Base-by-base conservation (phyloP, 2,329 filamentous ascomycete genomes). In the Coniochaeta sp. region DNA sequence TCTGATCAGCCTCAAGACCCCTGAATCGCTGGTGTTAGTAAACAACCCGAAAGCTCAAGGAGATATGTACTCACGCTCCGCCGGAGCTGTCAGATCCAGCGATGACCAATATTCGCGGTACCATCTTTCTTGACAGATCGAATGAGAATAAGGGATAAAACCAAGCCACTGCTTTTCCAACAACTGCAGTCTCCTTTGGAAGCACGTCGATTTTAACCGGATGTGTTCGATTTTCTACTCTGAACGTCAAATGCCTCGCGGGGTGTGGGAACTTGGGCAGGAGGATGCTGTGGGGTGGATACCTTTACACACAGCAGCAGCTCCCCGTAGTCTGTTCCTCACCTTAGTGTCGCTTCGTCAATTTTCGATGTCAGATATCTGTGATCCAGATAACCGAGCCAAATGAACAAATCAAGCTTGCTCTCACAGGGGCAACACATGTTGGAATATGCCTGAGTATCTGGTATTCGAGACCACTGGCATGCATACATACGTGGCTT, bases 1-100 rank as follows among this genome's bases (percentile, higher is more conserved):
- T 96, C 71, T 98, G 93, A 72, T 98, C 93, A 42, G 93, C 95
- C 74, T 99, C 93, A 36, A 99, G 85, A 58, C 93, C 95, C 60
- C 93, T 96, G 68, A 38, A n/a, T 1, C 36, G 22, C 32, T 22
- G 32, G 8, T 36, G 34, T 19, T 60, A 42, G 19, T 22, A 54
- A 58, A 57, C 44, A 36, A 26, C 16, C 17, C 16, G 38, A 26
- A 36, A 47, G 50, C 26, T 30, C n/a, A 4, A 36, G 56, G 38
- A 52, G 26, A 52, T 6, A 6, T 30, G 22, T 17, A 83, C 81
- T 73, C 72, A 85, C 90, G 92, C 92, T 77, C 92, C 92, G 69
- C 92, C 92, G 30, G 91, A 96, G 75, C 90, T 91, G 75, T 96
- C 92, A 28, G 91, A 96, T 63, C 92, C 92, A 57, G 92, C 92